Percentiles rank a stretch among this genome's conserved stretches.
phyloP scores from a whole-genome alignment of 352 stramenopile species.

The Paralagenidium karlingii region DNA sequence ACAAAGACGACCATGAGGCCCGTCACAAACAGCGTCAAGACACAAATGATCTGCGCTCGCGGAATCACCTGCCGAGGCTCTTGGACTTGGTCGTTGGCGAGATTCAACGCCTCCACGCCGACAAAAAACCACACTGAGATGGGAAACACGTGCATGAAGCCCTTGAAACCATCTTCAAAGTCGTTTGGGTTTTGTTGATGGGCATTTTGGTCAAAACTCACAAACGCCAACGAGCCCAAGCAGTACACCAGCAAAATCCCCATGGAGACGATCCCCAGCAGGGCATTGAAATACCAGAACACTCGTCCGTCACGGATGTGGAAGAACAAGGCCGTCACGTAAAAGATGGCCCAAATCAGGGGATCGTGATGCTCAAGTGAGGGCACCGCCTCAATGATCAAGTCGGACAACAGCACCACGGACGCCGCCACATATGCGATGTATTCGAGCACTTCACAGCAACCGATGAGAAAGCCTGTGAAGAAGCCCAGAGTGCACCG shows the following conservation, averaged over 20 bases:
- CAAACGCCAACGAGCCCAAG: conserved; percentile 5
- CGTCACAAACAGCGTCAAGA: conserved; percentile 3
- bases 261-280: conserved; percentile 6
- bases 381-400: conserved; percentile 4
- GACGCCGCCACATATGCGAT: conserved; percentile 23
- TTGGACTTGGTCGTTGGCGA: conserved; percentile 4
- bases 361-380: not conserved
- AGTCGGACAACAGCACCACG: conserved; percentile 8
- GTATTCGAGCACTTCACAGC: conserved; percentile 25
- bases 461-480: conserved; percentile 18
- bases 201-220: conserved; percentile 9
- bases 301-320: conserved; percentile 5
- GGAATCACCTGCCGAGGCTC: conserved; percentile 4
- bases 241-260: conserved; percentile 8
- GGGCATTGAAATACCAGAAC: conserved; percentile 15
- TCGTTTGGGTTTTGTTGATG: conserved; percentile 3
- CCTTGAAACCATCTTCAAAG: conserved; percentile 2
- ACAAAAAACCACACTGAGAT: conserved; percentile 13
- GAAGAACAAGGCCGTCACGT: conserved; percentile 6
- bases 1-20: conserved; percentile 9
- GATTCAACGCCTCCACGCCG: conserved; percentile 10
- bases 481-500: conserved; percentile 23
- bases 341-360: conserved; percentile 6
- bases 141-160: conserved; percentile 11
- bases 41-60: conserved; percentile 5